Evolutionary conservation across 129 eudicot species (phyloP).

Genomic region (Pseudognaphalium luteoalbum): DNA sequence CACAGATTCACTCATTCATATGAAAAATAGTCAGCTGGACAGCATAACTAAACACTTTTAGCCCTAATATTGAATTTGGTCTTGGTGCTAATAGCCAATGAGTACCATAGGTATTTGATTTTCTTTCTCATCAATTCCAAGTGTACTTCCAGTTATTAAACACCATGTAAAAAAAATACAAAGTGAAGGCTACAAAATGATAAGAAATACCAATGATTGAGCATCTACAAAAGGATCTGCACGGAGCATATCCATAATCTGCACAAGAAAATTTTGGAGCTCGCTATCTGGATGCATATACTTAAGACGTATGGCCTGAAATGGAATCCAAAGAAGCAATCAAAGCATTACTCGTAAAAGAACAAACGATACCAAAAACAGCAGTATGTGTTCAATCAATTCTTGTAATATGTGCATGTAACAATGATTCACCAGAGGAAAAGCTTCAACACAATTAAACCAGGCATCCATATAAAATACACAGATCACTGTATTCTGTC

Average conservation of each 20-base stretch:
- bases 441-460: conserved; percentile 5
- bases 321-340: conserved; percentile 17
- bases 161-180: conserved; percentile 12
- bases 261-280: conserved; percentile 73
- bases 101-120: not conserved
- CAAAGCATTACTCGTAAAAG: conserved; percentile 16
- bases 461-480: conserved; percentile 1
- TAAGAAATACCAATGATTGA: conserved; percentile 77
- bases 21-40: not conserved
- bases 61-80: conserved; percentile 5
- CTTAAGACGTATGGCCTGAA: conserved; percentile 78
- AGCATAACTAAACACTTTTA: not conserved
- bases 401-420: conserved; percentile 8
- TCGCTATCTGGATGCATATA: conserved; percentile 92
- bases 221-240: conserved; percentile 76
- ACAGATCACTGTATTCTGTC: not conserved
- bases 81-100: conserved; percentile 3
- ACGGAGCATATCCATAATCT: conserved; percentile 87
- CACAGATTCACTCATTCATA: not conserved
- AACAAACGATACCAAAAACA: conserved; percentile 5
- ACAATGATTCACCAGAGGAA: conserved; percentile 7
- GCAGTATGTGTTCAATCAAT: not conserved
- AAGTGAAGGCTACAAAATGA: conserved; percentile 19
- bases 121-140: conserved; percentile 2
- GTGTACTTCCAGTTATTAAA: conserved; percentile 1